Conservation (phyloP, 2,329 filamentous ascomycete genomes). For the Fusarium domesticum region DNA sequence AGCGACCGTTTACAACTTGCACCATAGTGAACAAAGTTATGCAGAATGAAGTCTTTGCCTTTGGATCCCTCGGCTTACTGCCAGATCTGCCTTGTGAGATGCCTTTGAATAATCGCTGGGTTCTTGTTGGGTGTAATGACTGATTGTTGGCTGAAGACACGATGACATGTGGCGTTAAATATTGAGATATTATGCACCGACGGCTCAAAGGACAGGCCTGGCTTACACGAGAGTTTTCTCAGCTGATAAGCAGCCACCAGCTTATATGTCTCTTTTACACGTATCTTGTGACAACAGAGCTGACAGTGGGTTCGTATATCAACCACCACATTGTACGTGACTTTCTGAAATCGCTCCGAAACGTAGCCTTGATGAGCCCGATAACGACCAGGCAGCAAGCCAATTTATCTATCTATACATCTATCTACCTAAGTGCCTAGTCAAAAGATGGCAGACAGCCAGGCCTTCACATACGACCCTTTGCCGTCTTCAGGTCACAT, state of each 20-base stretch:
- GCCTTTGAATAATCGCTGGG: neutral
- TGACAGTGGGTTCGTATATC: too few relatives aligned
- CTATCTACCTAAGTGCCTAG: too few relatives aligned
- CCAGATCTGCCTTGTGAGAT: neutral
- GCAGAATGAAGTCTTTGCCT: too few relatives aligned
- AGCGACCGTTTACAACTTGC: too few relatives aligned
- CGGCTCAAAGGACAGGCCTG: neutral
- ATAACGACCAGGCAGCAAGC: neutral
- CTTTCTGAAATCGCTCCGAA: too few relatives aligned
- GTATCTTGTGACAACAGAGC: too few relatives aligned
- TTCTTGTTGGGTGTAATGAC: too few relatives aligned
- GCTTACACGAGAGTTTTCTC: neutral
- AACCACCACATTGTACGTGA: too few relatives aligned
- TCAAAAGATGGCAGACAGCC: neutral
- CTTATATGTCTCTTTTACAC: too few relatives aligned
- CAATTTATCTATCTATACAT: neutral
- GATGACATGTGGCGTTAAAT: neutral
- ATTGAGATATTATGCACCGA: neutral
- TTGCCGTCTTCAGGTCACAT: constrained; percentile 11
- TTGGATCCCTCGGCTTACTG: neutral
- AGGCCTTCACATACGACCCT: constrained; percentile 3
- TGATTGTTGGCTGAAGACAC: too few relatives aligned
- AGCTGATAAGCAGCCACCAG: neutral
- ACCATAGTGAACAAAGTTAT: too few relatives aligned
- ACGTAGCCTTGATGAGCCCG: too few relatives aligned